A percentile compares a stretch with the other conserved stretches of the same genome.
Conservation (phyloP, 169 alveolate species). For the Babesia caballi region DNA sequence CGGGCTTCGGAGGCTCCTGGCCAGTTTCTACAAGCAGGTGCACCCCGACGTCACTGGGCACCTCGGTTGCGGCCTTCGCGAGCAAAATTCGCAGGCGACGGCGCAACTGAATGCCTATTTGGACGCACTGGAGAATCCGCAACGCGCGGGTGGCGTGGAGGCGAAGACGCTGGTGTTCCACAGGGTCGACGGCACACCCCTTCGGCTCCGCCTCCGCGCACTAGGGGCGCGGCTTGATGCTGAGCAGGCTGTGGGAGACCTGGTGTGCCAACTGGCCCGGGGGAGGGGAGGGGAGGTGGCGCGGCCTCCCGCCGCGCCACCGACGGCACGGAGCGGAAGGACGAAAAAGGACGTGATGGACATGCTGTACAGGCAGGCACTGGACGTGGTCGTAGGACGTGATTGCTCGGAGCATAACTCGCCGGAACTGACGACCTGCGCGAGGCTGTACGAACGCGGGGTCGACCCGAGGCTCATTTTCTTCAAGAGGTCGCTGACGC, state of each 20-base stretch:
- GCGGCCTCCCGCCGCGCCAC: too few relatives aligned
- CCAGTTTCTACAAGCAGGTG: not conserved
- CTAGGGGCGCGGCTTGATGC: not conserved
- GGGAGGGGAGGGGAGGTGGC: not conserved
- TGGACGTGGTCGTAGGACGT: not conserved
- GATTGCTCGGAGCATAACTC: not conserved
- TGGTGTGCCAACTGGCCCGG: not conserved
- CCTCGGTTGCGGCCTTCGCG: not conserved
- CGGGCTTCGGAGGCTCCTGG: not conserved
- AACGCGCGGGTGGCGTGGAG: not conserved
- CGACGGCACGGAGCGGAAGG: not conserved
- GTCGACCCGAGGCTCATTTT: conserved; percentile 29
- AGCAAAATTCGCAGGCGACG: not conserved
- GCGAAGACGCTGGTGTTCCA: not conserved
- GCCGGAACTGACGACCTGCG: not conserved
- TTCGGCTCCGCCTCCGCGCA: not conserved
- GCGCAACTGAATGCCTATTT: not conserved
- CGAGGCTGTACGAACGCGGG: not conserved
- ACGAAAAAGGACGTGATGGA: not conserved
- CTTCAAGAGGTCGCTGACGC: not conserved
- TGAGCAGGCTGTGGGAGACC: not conserved
- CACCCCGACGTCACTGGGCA: not conserved
- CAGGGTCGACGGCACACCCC: not conserved
- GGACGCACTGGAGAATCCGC: not conserved
- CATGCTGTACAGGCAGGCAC: not conserved